Evolutionary conservation across 495 filamentous ascomycete genomes (phyloP).

Genomic region (Podospora sp.): DNA sequence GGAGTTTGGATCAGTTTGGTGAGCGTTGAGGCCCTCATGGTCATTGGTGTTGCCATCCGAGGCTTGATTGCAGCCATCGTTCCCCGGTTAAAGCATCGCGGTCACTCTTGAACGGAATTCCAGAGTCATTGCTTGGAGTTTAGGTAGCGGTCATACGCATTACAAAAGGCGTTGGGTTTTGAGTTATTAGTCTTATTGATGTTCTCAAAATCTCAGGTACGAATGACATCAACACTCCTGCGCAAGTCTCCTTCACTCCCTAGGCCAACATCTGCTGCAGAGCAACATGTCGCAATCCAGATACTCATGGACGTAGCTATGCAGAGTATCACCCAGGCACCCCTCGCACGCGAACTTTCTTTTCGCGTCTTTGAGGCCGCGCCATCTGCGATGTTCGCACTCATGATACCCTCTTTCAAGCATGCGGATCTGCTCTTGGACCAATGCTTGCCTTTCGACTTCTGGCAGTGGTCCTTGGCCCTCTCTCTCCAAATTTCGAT

Average conservation of each 20-base stretch:
- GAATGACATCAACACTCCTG: no score
- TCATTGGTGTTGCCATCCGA: slow-evolving; percentile 38
- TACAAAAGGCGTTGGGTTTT: not conserved
- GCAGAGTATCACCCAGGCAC: not conserved
- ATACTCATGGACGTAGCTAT: not conserved
- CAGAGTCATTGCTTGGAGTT: not conserved
- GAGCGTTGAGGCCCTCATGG: slow-evolving; percentile 45
- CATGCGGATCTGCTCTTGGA: not conserved
- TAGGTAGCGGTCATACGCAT: not conserved
- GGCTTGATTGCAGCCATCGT: slow-evolving; percentile 29
- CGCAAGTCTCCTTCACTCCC: no score
- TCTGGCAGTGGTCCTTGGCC: not conserved
- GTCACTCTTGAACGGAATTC: not conserved
- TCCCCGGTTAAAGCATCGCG: slow-evolving; percentile 11
- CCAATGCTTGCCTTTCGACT: not conserved
- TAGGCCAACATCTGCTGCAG: not conserved
- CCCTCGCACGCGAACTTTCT: not conserved
- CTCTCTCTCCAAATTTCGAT: not conserved
- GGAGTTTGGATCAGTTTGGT: slow-evolving; percentile 50
- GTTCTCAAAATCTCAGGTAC: no score
- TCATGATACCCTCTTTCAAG: not conserved
- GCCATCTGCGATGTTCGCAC: not conserved
- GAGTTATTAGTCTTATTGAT: no score
- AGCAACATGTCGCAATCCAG: not conserved
- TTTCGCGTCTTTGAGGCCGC: not conserved